Evolutionary conservation across 192 early-diverging fungal genomes (phyloP), one percentile per base, ranked within the genome.

Genomic region (Coemansia sp.): DNA sequence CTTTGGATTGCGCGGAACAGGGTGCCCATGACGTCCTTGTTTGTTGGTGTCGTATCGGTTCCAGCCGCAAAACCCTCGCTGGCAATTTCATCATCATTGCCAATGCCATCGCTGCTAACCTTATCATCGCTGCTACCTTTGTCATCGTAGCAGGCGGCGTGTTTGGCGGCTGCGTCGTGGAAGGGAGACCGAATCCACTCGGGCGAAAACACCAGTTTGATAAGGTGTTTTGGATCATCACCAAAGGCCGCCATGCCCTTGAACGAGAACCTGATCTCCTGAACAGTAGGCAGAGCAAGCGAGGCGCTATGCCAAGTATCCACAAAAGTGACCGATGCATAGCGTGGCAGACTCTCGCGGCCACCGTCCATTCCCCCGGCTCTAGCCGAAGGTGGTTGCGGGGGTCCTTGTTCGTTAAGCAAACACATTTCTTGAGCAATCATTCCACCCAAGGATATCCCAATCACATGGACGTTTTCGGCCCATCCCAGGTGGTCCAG

Each of bases 381-480:
- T 32, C 4, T 32, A 32, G 1, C 32, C 32, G 32, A 32, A 32
- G 32, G 2, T 4, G 32, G 32, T 32, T 32, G 16, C 32, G 57
- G 1, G 12, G 0, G 1, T 8, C 1, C 57, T 6, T 59, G 57
- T 3, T 18, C 59, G 22, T 67, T 52, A 36, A 87, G 72, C 32
- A 84, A 41, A 12, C 79, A 85, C 61, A 95, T 67, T 63, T 95
- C 91, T 63, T 91, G 87, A 0, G 90, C 77, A 57, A 96, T 90
- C 94, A 94, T 96, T 22, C 91, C 91, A 19, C 94, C 93, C 86
- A 96, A 84, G 0, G 92, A 93, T 6, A 94, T 81, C 7, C 94
- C 94, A 43, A 90, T 88, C n/a, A 94, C 19, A 69, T 93, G 90
- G 19, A 94, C 79, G 41, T 88, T 66, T 8, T 74, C 56, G 2